Conservation (phyloP, 2,329 filamentous ascomycete genomes). For the Arthrobotrys entomopaga region DNA sequence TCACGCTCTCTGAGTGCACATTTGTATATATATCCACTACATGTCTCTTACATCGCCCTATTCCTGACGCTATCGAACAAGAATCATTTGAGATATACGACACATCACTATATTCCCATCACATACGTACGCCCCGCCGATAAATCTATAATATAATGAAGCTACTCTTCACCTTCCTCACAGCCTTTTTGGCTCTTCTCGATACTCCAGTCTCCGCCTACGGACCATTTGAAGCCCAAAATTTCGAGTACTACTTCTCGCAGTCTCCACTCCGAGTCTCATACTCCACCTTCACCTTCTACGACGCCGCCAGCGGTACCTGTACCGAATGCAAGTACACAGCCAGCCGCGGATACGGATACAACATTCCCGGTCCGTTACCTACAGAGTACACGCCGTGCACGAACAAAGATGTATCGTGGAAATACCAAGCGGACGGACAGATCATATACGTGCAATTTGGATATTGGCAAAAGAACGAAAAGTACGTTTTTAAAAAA, state of each 20-base stretch:
- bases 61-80: no score
- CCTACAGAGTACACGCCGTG: conserved; percentile 26
- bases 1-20: no score
- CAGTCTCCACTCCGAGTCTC: conserved; percentile 30
- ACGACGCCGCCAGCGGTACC: conserved; percentile 23
- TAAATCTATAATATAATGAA: conserved; percentile 13
- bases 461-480: conserved; percentile 19
- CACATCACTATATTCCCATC: no score
- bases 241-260: conserved; percentile 49
- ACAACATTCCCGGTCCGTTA: conserved; percentile 7
- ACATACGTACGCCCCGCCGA: no score
- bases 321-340: conserved; percentile 42
- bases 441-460: conserved; percentile 50
- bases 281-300: conserved; percentile 46
- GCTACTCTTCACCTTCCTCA: conserved; percentile 1
- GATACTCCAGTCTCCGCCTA: conserved; percentile 10
- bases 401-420: conserved; percentile 36
- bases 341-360: conserved; percentile 12
- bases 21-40: no score
- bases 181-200: conserved; percentile 12
- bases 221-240: conserved; percentile 36
- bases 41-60: no score
- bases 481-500: conserved; percentile 15
- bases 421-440: conserved; percentile 29
- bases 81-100: no score